Evolutionary conservation across 2,329 filamentous ascomycete species (phyloP).

Genomic region (Cordyceps cateniannulata): DNA sequence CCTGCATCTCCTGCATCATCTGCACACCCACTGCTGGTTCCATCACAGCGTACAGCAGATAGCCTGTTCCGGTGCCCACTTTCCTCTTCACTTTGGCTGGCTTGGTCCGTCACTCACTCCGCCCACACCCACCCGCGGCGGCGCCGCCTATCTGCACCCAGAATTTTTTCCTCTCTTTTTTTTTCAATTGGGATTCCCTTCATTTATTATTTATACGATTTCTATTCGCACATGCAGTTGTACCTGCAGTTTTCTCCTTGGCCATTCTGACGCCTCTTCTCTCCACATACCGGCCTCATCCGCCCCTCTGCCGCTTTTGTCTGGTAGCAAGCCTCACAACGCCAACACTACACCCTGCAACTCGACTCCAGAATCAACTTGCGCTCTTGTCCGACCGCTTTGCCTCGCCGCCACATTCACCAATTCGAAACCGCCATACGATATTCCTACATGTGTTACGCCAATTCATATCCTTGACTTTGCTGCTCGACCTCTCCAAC

Average conservation of each 20-base stretch:
- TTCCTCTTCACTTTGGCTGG: not conserved
- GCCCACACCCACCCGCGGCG: slow-evolving; percentile 3
- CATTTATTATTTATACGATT: not conserved
- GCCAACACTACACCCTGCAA: not conserved
- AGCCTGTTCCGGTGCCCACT: not conserved
- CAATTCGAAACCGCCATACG: not conserved
- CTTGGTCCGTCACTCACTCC: slow-evolving; percentile 5
- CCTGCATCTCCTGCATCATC: not conserved
- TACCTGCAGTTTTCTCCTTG: not conserved
- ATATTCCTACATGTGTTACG: not conserved
- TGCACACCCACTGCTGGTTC: not conserved
- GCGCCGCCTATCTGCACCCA: not conserved
- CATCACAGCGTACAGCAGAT: slow-evolving; percentile 1
- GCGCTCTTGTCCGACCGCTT: not conserved
- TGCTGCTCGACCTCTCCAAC: not conserved
- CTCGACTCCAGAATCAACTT: not conserved
- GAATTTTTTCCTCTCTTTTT: not conserved
- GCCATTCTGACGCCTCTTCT: not conserved
- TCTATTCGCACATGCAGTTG: not conserved
- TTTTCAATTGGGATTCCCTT: not conserved
- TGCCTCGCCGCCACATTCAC: not conserved
- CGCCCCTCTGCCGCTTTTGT: not conserved
- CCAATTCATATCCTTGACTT: not conserved
- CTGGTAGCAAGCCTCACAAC: slow-evolving; percentile 3
- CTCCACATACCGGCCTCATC: not conserved